Evolutionary conservation across 169 alveolate species (phyloP), one percentile per base, ranked within the genome.

Genomic region (Plasmodium berghei): DNA sequence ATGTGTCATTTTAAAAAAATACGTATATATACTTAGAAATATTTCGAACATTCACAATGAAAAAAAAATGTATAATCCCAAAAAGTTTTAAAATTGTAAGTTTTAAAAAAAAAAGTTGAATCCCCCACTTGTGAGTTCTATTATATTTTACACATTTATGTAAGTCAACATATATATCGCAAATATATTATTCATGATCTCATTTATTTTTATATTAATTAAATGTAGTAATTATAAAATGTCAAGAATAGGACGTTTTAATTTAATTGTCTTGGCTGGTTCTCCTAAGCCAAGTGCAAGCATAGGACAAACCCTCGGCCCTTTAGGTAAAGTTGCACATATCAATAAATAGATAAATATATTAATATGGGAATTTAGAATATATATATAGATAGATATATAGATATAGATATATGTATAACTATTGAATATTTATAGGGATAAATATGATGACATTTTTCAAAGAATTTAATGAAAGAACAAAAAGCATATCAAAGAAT

Each of bases 291-390:
- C 98, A 5, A 95, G 98, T 46, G 98, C 98, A 9, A 94, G 97
- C 59, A 96, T 96, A 48, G 98, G 98, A 18, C 97, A 96, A 87
- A 93, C 97, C 2, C 94, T 96, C 52, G 98, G 98, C 3, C 98
- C 98, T 0, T 87, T 96, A 56, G 98, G 98, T 67, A 91, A 91
- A 40, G 5, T 2, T 59, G 3, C 45, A 70, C 20, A 42, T 20
- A 70, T 18, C 26, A 16, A 59, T 69, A 24, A 48, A n/a, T n/a
- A n/a, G n/a, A n/a, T n/a, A n/a, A n/a, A n/a, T n/a, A n/a, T n/a
- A n/a, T n/a, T n/a, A n/a, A n/a, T n/a, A n/a, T n/a, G n/a, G n/a
- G n/a, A n/a, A n/a, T n/a, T n/a, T 9, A 28, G 48, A 40, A 63
- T n/a, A 73, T 24, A 48, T 56, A 64, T 66, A 66, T 58, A 42